Evolutionary conservation across 768 basidiomycete genomes (phyloP).

Genomic region (Macrolepiota dolichaula): DNA sequence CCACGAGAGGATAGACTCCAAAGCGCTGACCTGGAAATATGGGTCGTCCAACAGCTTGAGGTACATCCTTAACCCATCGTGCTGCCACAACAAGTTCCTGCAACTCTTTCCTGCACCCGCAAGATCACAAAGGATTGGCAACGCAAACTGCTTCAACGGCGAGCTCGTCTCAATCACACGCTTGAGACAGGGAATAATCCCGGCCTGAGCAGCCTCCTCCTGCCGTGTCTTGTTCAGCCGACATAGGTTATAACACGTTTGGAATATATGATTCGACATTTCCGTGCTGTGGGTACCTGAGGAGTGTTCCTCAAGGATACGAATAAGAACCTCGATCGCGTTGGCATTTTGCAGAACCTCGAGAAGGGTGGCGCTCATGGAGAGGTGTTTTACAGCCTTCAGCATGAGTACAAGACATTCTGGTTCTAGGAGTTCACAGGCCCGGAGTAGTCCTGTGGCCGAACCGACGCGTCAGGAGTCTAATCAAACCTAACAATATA

Average conservation of each 20-base stretch:
- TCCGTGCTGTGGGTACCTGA: constrained; percentile 86
- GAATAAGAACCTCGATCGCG: constrained; percentile 86
- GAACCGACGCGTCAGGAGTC: background rate
- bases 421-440: constrained; percentile 84
- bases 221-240: constrained; percentile 91
- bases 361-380: constrained; percentile 86
- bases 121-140: constrained; percentile 95
- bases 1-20: constrained; percentile 92
- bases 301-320: constrained; percentile 77
- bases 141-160: constrained; percentile 93
- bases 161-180: constrained; percentile 85
- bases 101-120: constrained; percentile 94
- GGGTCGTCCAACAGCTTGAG: constrained; percentile 76
- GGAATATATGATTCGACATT: constrained; percentile 96
- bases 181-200: constrained; percentile 89
- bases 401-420: constrained; percentile 85
- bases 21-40: constrained; percentile 88
- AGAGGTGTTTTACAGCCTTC: constrained; percentile 94
- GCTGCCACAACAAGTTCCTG: constrained; percentile 86
- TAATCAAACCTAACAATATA: background rate
- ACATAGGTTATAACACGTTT: constrained; percentile 95
- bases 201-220: constrained; percentile 95
- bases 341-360: constrained; percentile 97
- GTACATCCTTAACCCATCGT: constrained; percentile 85
- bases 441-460: constrained; percentile 74